phyloP scores from a whole-genome alignment of 768 basidiomycete species.

The Leccinum sublutescens region DNA sequence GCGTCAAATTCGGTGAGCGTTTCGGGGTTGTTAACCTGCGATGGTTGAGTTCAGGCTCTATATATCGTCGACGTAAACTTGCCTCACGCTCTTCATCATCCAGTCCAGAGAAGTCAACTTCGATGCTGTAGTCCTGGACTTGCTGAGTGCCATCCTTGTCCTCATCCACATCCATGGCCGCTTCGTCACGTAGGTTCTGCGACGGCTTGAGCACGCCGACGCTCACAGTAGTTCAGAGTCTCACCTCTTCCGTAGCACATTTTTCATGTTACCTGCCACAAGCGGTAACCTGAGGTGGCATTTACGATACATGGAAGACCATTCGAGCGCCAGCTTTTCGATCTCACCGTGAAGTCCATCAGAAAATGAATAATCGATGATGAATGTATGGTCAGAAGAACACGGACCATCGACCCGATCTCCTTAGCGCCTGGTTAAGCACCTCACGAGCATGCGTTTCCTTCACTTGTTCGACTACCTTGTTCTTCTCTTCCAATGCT shows the following conservation, averaged over 20 bases:
- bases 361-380: slow-evolving; percentile 2
- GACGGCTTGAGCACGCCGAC: slow-evolving; percentile 7
- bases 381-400: slow-evolving; percentile 24
- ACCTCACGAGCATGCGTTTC: slow-evolving; percentile 64
- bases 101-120: slow-evolving; percentile 77
- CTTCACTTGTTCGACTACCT: slow-evolving; percentile 74
- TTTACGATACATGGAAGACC: slow-evolving; percentile 84
- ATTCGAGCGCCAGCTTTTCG: slow-evolving; percentile 80
- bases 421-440: slow-evolving; percentile 91
- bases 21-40: slow-evolving; percentile 60
- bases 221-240: slow-evolving; percentile 6
- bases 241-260: slow-evolving; percentile 96
- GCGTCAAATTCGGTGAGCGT: slow-evolving; percentile 72
- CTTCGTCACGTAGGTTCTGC: slow-evolving; percentile 78
- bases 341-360: slow-evolving; percentile 66
- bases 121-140: slow-evolving; percentile 83
- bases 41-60: not conserved
- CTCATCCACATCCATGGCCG: slow-evolving; percentile 90
- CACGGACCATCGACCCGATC: slow-evolving; percentile 69
- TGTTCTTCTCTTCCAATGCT: slow-evolving; percentile 68
- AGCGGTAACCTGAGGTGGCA: slow-evolving; percentile 88
- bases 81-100: slow-evolving; percentile 75
- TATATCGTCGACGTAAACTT: slow-evolving; percentile 13
- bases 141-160: slow-evolving; percentile 80
- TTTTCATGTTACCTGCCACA: slow-evolving; percentile 67